phyloP scores from a whole-genome alignment of 2,329 filamentous ascomycete genomes.

The Proliferodiscus dingleyae region DNA sequence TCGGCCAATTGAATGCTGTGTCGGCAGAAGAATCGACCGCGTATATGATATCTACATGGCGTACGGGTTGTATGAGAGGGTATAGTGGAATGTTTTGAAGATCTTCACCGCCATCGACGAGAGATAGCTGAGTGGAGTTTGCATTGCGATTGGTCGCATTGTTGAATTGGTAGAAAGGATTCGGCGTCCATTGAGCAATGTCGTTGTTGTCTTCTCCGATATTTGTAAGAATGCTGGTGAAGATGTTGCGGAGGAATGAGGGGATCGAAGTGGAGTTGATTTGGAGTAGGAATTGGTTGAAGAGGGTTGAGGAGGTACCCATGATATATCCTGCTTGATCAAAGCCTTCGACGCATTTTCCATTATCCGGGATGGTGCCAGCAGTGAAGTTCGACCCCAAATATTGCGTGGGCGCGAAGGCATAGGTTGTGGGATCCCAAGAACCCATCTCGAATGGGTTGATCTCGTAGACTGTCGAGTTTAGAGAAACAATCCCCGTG shows the following conservation, averaged over 20 bases:
- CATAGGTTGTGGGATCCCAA: constrained; percentile 67
- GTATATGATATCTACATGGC: constrained; percentile 74
- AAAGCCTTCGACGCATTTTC: constrained; percentile 68
- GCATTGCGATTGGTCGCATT: constrained; percentile 54
- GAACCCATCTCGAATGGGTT: constrained; percentile 76
- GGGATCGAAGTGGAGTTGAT: constrained; percentile 50
- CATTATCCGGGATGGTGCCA: constrained; percentile 51
- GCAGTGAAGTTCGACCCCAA: constrained; percentile 67
- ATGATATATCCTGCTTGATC: constrained; percentile 81
- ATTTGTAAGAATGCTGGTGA: constrained; percentile 49
- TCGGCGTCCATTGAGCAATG: constrained; percentile 69
- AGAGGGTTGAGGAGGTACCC: constrained; percentile 79
- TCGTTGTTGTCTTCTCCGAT: constrained; percentile 61
- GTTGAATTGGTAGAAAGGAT: constrained; percentile 69
- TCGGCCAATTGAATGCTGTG: constrained; percentile 65
- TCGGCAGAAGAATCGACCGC: constrained; percentile 76
- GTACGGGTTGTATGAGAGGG: constrained; percentile 69
- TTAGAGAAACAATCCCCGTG: constrained; percentile 57
- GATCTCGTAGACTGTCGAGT: constrained; percentile 73
- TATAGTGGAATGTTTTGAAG: constrained; percentile 74
- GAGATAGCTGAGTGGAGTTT: constrained; percentile 49
- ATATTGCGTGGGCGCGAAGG: constrained; percentile 66
- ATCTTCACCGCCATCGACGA: constrained; percentile 77
- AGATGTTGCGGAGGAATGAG: constrained; percentile 41
- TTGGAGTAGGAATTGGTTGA: constrained; percentile 70